Evolutionary conservation across 495 filamentous ascomycete species (phyloP).

Genomic region (Penicillium flavigenum): DNA sequence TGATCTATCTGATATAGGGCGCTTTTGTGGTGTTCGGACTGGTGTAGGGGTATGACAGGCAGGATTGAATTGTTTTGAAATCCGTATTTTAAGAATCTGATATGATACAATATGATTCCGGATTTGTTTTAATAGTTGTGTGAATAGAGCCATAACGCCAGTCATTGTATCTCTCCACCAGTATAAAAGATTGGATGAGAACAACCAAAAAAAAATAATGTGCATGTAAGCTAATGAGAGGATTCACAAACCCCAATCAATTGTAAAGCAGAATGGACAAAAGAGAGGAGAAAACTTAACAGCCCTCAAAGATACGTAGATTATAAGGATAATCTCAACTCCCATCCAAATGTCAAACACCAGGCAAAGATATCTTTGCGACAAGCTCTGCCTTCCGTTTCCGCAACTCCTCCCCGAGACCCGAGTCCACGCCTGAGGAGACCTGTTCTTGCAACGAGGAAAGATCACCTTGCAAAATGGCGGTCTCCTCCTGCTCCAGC

Average conservation of each 20-base stretch:
- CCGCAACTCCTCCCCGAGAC: slow-evolving; percentile 29
- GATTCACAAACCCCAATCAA: not conserved
- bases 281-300: not conserved
- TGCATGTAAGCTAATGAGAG: not conserved
- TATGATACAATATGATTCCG: slow-evolving; percentile 11
- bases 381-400: slow-evolving; percentile 28
- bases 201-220: not conserved
- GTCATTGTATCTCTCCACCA: not conserved
- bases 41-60: slow-evolving; percentile 26
- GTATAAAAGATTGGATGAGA: not conserved
- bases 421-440: slow-evolving; percentile 29
- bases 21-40: slow-evolving; percentile 41
- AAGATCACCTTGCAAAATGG: slow-evolving; percentile 30
- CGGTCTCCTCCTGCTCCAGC: slow-evolving; percentile 38
- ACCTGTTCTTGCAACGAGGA: slow-evolving; percentile 22
- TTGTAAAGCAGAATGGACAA: not conserved
- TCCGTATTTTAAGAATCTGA: slow-evolving; percentile 15
- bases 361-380: slow-evolving; percentile 24
- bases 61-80: slow-evolving; percentile 24
- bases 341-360: slow-evolving; percentile 8
- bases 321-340: not conserved
- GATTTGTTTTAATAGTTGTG: not conserved
- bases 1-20: slow-evolving; percentile 26
- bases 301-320: not conserved
- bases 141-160: not conserved